Conservation (phyloP, 805 yeast genomes). For the Ogataea glucozyma region DNA sequence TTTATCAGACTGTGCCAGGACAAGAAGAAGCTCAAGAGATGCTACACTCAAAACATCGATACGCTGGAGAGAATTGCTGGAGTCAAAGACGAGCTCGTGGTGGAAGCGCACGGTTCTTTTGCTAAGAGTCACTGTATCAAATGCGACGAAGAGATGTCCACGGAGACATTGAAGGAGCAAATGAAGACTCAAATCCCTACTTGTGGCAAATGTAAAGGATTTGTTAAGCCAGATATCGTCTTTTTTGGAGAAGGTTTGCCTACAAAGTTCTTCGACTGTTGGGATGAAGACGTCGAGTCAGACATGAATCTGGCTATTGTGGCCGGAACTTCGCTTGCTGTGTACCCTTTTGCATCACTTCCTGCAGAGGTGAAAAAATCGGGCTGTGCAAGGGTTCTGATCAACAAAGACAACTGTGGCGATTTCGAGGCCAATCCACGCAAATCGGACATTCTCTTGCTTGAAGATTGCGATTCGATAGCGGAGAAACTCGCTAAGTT, state of each 20-base stretch:
- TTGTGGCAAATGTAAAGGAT: constrained; percentile 69
- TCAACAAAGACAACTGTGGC: constrained; percentile 80
- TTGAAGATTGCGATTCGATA: constrained; percentile 68
- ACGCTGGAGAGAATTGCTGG: constrained; percentile 89
- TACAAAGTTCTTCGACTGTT: constrained; percentile 57
- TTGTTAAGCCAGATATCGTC: constrained; percentile 90
- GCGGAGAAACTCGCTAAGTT: constrained; percentile 52
- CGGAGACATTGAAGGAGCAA: constrained; percentile 43
- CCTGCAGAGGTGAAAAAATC: constrained; percentile 62
- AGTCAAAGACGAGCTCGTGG: constrained; percentile 57
- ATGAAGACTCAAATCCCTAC: constrained; percentile 44
- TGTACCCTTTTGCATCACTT: constrained; percentile 84
- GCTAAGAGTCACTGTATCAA: constrained; percentile 81
- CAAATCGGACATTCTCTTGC: constrained; percentile 56
- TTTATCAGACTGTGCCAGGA: constrained; percentile 69
- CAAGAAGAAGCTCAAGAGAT: constrained; percentile 59
- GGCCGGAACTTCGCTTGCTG: constrained; percentile 91
- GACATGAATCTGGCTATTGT: constrained; percentile 71
- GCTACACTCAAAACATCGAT: constrained; percentile 92
- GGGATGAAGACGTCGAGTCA: constrained; percentile 58
- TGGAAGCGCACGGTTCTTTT: constrained; percentile 96
- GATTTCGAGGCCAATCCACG: constrained; percentile 57
- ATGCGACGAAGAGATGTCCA: constrained; percentile 58
- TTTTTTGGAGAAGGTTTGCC: constrained; percentile 94
- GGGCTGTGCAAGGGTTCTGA: constrained; percentile 56